Conservation (phyloP, 1,284 basidiomycete species). For the Naganishia albida region DNA sequence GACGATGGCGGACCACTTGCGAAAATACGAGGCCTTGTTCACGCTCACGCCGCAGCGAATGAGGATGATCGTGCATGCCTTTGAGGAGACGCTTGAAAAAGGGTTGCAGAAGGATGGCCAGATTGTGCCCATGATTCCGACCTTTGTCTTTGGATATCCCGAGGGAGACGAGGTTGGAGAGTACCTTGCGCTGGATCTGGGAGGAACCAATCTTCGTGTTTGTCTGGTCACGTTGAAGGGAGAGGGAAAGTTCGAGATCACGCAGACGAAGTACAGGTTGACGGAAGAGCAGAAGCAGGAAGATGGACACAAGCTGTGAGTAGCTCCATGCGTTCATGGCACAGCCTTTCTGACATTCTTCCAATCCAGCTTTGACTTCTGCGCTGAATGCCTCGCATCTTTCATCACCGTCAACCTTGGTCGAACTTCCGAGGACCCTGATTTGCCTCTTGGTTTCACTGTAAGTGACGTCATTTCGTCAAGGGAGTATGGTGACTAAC, state of each 20-base stretch:
- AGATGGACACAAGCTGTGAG: constrained; percentile 79
- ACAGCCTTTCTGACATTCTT: background rate
- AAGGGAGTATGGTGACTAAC: background rate
- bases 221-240: constrained; percentile 93
- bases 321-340: constrained; percentile 6
- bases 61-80: constrained; percentile 95
- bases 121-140: constrained; percentile 74
- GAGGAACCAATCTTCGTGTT: constrained; percentile 95
- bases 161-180: constrained; percentile 85
- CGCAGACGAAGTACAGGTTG: constrained; percentile 94
- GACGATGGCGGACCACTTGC: constrained; percentile 79
- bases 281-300: constrained; percentile 98
- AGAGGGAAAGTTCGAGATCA: constrained; percentile 93
- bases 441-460: constrained; percentile 88
- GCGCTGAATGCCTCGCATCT: constrained; percentile 86
- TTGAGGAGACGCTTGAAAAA: constrained; percentile 85
- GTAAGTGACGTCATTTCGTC: constrained; percentile 57
- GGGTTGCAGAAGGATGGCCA: constrained; percentile 82
- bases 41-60: constrained; percentile 78
- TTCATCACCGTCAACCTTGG: constrained; percentile 72
- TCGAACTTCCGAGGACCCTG: constrained; percentile 67
- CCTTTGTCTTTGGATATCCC: constrained; percentile 97
- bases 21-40: constrained; percentile 80
- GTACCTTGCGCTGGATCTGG: constrained; percentile 90
- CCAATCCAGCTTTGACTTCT: constrained; percentile 79